Evolutionary conservation across 208 protist genomes (phyloP).

Genomic region (Crithidia sp.): DNA sequence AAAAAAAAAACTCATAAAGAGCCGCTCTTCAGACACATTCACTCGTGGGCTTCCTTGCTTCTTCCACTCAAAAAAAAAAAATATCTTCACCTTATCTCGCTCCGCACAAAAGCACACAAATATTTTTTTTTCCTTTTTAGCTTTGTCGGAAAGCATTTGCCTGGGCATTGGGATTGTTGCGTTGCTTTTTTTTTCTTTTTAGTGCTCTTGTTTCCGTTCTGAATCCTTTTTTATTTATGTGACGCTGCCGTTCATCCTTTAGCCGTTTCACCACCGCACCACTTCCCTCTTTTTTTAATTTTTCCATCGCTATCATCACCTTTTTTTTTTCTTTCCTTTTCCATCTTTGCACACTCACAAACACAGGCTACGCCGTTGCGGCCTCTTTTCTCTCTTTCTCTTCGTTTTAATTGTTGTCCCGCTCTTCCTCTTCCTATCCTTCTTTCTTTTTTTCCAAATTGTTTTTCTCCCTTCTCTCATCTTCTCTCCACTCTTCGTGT

Average conservation of each 20-base stretch:
- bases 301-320: neutral
- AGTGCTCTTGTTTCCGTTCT: no score
- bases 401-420: neutral
- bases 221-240: no score
- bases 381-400: constrained; percentile 6
- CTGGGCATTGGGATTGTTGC: no score
- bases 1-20: no score
- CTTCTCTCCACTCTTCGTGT: neutral
- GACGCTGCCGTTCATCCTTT: no score
- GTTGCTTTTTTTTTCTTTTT: no score
- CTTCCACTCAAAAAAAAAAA: no score
- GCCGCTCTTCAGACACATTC: no score
- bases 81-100: neutral
- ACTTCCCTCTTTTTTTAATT: neutral
- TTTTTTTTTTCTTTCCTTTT: constrained; percentile 15
- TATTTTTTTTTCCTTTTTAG: constrained; percentile 2
- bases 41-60: no score
- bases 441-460: neutral
- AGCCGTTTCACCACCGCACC: no score
- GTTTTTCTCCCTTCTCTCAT: constrained; percentile 1
- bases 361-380: no score
- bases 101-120: neutral
- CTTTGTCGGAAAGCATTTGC: no score
- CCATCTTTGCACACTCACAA: neutral
- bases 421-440: neutral